Evolutionary conservation across 2,329 filamentous ascomycete species (phyloP), one percentile per base, ranked within the genome.

Genomic region (Pezicula rhizophila): DNA sequence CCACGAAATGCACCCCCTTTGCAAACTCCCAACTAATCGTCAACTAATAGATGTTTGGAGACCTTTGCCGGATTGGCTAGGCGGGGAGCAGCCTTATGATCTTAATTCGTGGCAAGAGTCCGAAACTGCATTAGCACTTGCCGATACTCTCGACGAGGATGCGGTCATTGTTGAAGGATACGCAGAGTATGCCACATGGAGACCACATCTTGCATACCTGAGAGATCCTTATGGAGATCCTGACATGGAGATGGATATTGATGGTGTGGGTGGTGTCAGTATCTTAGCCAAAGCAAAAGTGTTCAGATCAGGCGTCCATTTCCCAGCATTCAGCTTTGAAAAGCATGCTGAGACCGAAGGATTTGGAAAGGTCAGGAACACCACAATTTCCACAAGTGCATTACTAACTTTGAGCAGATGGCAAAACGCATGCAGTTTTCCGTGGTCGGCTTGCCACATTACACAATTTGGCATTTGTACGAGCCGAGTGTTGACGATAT

Each of bases 221-320:
- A 86, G 93, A 51, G 93, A 99, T 65, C 93, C 93, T 2, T 97
- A 95, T 62, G 93, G 93, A 35, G 93, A 99, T 64, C 92, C 92
- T 17, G 93, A 99, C 65, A 96, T 97, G 85, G 93, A 99, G 66
- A 97, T 99, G 93, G 93, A 99, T 62, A 92, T 99, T 60, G 93
- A 99, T 60, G 93, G 93, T 57, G 91, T 99, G 42, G 92, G 93
- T 45, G 93, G 93, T 70, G 93, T 99, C 60, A 96, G 90, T 71
- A 99, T 99, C 61, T 70, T 99, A 59, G 92, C 93, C 41, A 99
- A 97, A 70, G 93, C 93, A 2, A 87, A 85, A 60, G 93, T 99
- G 1, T 99, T 99, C 74, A 83, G 93, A 53, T 85, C 88, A 41
- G 93, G 93, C 39, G 92, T 95, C 31, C 93, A 99, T 68, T 99